These are phyloP conservation scores for Erigeron philadelphicus DNA, from an alignment of 140 eudicot genomes.

Conservation along the genomic window DNA sequence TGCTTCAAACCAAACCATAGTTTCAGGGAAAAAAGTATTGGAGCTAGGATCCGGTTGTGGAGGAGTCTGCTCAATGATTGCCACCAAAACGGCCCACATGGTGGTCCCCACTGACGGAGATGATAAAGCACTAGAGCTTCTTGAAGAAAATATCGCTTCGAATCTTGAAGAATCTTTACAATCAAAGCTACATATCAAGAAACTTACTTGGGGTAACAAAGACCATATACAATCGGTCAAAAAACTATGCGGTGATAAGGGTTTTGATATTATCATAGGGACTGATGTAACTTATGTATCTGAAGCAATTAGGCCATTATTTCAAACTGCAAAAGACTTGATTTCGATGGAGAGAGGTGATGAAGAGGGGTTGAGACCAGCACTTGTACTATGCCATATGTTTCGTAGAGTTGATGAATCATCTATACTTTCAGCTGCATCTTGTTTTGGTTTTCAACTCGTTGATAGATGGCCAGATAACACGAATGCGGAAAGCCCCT, in stretches of 20 bases:
- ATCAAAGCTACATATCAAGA: conserved; percentile 36
- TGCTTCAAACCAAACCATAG: conserved; percentile 59
- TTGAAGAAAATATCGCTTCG: conserved; percentile 44
- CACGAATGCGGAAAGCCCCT: neutral
- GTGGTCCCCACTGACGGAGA: conserved; percentile 92
- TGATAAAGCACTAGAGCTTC: conserved; percentile 52
- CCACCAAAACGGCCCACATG: conserved; percentile 57
- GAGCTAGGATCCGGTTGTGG: conserved; percentile 79
- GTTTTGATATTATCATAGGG: conserved; percentile 78
- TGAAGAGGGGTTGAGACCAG: conserved; percentile 31
- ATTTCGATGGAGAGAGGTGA: conserved; percentile 27
- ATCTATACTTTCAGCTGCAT: conserved; percentile 68
- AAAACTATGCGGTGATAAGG: conserved; percentile 33
- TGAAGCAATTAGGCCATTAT: conserved; percentile 65
- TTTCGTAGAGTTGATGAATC: conserved; percentile 79
- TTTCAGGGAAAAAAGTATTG: conserved; percentile 51
- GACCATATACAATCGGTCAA: conserved; percentile 53
- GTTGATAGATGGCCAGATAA: conserved; percentile 66
- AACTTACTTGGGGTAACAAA: conserved; percentile 68
- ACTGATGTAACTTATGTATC: conserved; percentile 80
- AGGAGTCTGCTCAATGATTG: conserved; percentile 79
- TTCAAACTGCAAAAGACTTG: conserved; percentile 68
- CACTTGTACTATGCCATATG: conserved; percentile 69
- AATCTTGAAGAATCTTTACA: conserved; percentile 48
- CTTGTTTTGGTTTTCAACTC: conserved; percentile 56